Conservation (phyloP, 2,329 filamentous ascomycete genomes). For the Acephala macrosclerotiorum region DNA sequence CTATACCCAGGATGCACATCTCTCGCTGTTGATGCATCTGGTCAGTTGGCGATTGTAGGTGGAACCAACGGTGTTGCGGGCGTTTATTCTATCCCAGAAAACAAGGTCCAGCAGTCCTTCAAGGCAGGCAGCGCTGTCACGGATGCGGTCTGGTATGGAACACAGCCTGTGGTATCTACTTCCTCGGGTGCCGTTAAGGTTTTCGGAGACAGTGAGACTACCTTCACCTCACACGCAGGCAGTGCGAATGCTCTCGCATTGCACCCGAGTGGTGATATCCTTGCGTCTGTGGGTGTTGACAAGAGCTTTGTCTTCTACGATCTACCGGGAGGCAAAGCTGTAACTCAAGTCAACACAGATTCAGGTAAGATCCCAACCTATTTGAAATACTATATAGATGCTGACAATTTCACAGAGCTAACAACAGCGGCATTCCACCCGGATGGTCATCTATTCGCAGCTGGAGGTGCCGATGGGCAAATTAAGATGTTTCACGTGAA, state of each 20-base stretch:
- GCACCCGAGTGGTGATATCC: slow-evolving; percentile 82
- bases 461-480: slow-evolving; percentile 79
- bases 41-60: slow-evolving; percentile 68
- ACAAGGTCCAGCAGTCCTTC: slow-evolving; percentile 64
- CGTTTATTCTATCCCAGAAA: slow-evolving; percentile 79
- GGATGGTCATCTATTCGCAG: slow-evolving; percentile 92
- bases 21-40: slow-evolving; percentile 64
- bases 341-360: slow-evolving; percentile 82
- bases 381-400: background rate
- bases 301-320: slow-evolving; percentile 96
- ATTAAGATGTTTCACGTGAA: slow-evolving; percentile 92
- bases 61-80: slow-evolving; percentile 70
- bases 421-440: slow-evolving; percentile 89
- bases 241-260: slow-evolving; percentile 78
- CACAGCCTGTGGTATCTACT: slow-evolving; percentile 41
- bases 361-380: slow-evolving; percentile 65
- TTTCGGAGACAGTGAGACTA: slow-evolving; percentile 71
- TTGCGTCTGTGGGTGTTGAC: slow-evolving; percentile 88
- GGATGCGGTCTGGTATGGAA: slow-evolving; percentile 58
- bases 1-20: slow-evolving; percentile 65
- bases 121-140: slow-evolving; percentile 59
- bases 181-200: slow-evolving; percentile 72
- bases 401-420: slow-evolving; percentile 39
- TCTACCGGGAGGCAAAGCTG: slow-evolving; percentile 68
- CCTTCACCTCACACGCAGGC: slow-evolving; percentile 83